Evolutionary conservation across 352 stramenopile species (phyloP).

Genomic region (Phytophthora pseudosyringae): DNA sequence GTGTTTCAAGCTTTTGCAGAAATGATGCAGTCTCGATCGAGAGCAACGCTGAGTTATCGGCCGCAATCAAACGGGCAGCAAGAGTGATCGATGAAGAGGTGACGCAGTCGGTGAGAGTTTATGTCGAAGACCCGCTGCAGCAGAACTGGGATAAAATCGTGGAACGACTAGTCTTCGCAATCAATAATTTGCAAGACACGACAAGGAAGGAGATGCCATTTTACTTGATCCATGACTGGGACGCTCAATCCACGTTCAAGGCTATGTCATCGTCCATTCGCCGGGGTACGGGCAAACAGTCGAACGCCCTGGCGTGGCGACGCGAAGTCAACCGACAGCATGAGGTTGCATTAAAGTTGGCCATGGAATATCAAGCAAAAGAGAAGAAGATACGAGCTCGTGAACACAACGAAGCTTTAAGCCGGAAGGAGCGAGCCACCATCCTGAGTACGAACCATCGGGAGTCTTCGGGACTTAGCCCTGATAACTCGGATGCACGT

Average conservation of each 20-base stretch:
- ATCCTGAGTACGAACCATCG: neutral
- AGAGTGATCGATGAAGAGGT: slow-evolving; percentile 1
- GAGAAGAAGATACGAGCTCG: neutral
- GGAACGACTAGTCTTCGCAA: neutral
- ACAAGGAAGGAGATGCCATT: slow-evolving; percentile 1
- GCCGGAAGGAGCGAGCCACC: neutral
- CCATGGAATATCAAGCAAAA: neutral
- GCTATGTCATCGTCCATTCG: too few species aligned
- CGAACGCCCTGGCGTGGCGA: neutral
- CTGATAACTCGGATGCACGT: neutral
- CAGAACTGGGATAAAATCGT: slow-evolving; percentile 2
- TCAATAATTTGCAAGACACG: neutral
- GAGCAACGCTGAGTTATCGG: too few species aligned
- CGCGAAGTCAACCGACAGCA: slow-evolving; percentile 7
- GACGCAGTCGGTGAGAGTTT: neutral
- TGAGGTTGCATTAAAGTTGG: neutral
- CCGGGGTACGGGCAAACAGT: neutral
- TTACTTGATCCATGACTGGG: slow-evolving; percentile 4
- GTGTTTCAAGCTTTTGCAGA: too few species aligned
- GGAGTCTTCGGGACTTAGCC: too few species aligned
- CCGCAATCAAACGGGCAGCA: neutral
- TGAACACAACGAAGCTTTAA: neutral
- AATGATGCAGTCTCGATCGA: neutral
- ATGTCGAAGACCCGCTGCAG: neutral
- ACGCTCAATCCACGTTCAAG: neutral